A percentile compares a stretch with the other conserved stretches of the same genome.
Conservation (phyloP, 108 stramenopile genomes). For the Ochromonas danica region DNA sequence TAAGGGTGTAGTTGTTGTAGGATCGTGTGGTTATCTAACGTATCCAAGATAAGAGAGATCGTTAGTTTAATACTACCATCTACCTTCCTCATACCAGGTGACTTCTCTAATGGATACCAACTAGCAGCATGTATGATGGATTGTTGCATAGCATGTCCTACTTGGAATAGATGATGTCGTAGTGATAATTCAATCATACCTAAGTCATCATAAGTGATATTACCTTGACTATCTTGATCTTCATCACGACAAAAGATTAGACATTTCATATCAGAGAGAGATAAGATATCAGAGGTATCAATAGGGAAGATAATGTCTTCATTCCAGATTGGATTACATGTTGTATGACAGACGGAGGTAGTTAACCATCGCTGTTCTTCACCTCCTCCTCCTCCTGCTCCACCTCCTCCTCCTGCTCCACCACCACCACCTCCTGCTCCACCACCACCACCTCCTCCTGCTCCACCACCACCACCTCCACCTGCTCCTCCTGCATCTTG, state of each 20-base stretch:
- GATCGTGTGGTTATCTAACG: neutral
- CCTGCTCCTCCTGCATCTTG: neutral
- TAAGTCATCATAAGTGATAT: neutral
- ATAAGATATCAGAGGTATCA: neutral
- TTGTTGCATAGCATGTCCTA: neutral
- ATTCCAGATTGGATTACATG: constrained; percentile 9
- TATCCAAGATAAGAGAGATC: neutral
- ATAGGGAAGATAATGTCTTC: constrained; percentile 7
- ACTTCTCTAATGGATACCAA: neutral
- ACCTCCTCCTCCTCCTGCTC: too few relatives aligned
- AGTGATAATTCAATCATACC: neutral
- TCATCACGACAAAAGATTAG: neutral
- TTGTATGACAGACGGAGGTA: constrained; percentile 1
- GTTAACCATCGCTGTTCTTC: neutral
- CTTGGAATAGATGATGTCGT: neutral
- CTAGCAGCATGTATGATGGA: neutral
- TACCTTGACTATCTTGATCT: neutral
- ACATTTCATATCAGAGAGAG: neutral
- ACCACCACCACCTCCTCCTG: too few relatives aligned
- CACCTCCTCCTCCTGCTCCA: too few relatives aligned
- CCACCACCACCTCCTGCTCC: too few relatives aligned
- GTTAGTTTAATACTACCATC: constrained; percentile 3
- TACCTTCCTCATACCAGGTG: constrained; percentile 7
- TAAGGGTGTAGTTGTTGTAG: too few relatives aligned
- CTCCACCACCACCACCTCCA: too few relatives aligned